Evolutionary conservation across 179 eudicot genomes (phyloP).

Genomic region (Patellifolia procumbens): DNA sequence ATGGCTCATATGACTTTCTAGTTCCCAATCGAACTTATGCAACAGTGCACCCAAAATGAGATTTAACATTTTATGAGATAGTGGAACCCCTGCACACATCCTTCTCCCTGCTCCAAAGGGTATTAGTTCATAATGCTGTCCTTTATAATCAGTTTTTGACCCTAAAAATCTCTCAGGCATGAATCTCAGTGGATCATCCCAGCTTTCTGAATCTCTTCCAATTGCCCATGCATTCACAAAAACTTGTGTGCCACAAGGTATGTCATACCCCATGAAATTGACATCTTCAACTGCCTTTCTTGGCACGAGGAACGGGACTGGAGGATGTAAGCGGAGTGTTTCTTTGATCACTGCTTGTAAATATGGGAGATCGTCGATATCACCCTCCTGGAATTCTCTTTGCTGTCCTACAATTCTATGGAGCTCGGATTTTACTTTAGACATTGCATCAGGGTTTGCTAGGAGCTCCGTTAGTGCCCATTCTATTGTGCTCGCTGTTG

Average conservation of each 20-base stretch:
- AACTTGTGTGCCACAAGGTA: constrained; percentile 34
- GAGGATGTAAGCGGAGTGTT: constrained; percentile 37
- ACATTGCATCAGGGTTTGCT: constrained; percentile 18
- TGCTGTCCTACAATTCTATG: constrained; percentile 16
- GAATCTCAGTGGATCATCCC: constrained; percentile 42
- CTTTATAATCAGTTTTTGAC: constrained; percentile 35
- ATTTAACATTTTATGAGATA: constrained; percentile 29
- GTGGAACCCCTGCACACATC: constrained; percentile 28
- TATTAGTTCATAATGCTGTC: constrained; percentile 39
- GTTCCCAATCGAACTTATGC: constrained; percentile 30
- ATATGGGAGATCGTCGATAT: constrained; percentile 25
- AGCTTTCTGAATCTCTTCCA: constrained; percentile 35
- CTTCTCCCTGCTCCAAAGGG: constrained; percentile 46
- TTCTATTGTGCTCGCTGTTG: constrained; percentile 23
- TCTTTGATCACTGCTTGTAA: constrained; percentile 42
- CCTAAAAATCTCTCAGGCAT: constrained; percentile 47
- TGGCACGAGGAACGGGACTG: constrained; percentile 36
- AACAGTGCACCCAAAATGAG: constrained; percentile 27
- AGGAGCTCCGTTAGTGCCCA: constrained; percentile 33
- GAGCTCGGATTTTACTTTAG: constrained; percentile 22
- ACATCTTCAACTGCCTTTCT: constrained; percentile 33
- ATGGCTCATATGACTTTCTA: constrained; percentile 4
- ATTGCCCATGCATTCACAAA: constrained; percentile 29
- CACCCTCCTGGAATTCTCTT: constrained; percentile 12
- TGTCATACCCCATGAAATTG: constrained; percentile 29